Conservation (phyloP, 768 basidiomycete genomes). For the Mycena pura region DNA sequence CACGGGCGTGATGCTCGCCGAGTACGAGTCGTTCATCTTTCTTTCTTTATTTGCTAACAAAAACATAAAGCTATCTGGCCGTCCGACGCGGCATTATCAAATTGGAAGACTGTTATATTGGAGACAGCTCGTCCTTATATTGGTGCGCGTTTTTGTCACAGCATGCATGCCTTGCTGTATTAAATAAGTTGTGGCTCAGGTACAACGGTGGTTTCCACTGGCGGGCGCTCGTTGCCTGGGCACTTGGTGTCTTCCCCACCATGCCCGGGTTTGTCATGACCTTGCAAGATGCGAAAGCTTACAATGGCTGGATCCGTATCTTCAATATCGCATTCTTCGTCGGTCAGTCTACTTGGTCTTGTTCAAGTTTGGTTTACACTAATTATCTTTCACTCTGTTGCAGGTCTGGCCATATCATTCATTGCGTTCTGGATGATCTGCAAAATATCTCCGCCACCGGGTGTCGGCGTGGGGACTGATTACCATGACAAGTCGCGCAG, state of each 20-base stretch:
- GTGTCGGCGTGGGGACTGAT: constrained; percentile 14
- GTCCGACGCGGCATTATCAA: constrained; percentile 11
- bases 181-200: constrained; percentile 8
- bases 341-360: constrained; percentile 17
- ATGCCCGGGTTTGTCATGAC: constrained; percentile 30
- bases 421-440: constrained; percentile 22
- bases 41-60: constrained; percentile 2
- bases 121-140: constrained; percentile 8
- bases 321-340: constrained; percentile 30
- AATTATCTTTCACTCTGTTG: constrained; percentile 12
- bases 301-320: constrained; percentile 24
- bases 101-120: constrained; percentile 12
- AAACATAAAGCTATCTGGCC: constrained; percentile 11
- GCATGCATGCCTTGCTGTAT: constrained; percentile 8
- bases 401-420: constrained; percentile 21
- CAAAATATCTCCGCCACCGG: constrained; percentile 22
- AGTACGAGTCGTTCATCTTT: constrained; percentile 9
- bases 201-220: constrained; percentile 12
- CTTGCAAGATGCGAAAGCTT: constrained; percentile 16
- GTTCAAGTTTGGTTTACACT: constrained; percentile 8
- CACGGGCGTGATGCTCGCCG: constrained; percentile 10
- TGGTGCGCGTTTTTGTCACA: constrained; percentile 3
- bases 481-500: constrained; percentile 19
- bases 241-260: constrained; percentile 19
- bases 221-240: constrained; percentile 7